Base-by-base conservation (phyloP, 768 basidiomycete genomes). In the Lepiota subincarnata region DNA sequence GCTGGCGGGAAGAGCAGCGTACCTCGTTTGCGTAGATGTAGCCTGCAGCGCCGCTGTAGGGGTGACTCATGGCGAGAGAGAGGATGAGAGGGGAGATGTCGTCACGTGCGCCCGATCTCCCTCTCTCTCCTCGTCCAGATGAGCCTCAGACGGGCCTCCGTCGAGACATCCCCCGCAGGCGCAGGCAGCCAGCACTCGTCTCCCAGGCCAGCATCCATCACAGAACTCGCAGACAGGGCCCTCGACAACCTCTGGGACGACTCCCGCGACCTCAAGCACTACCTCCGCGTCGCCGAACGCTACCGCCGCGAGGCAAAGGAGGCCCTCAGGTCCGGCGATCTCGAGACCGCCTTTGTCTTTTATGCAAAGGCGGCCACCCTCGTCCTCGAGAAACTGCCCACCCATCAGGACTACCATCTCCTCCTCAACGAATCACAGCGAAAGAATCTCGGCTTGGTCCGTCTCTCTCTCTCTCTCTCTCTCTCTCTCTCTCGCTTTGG, bases 321-420 rank as follows among this genome's bases (percentile, higher is more conserved):
- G 19, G 70, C 69, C 59, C 67, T 68, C 1, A 72, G 75, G 34
- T 68, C 70, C 16, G 77, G 78, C 1, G 83, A 92, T 64, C 70
- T 83, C 44, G 86, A 91, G 64, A 71, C 67, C n/a, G 86, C 84
- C 1, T 92, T 90, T 65, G 73, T 91, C 14, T 75, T 82, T 56
- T 81, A 79, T 46, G 89, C 89, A 2, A 81, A 75, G 55, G 86
- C 89, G 7, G 88, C 88, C 0, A 89, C 86, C 1, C 71, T 92
- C 53, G 86, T 90, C 4, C 78, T 89, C 10, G 88, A 92, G 71
- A 84, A 80, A 58, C 71, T 92, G n/a, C 89, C 89, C 0, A 70
- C 72, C 1, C 90, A 92, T 69, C 71, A 75, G 49, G 83, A 89
- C 40, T 92, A 86, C 64, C 60, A 75, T 31, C 71, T 70, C 0